phyloP scores from a whole-genome alignment of 768 basidiomycete genomes.

The Gymnopilus junonius region DNA sequence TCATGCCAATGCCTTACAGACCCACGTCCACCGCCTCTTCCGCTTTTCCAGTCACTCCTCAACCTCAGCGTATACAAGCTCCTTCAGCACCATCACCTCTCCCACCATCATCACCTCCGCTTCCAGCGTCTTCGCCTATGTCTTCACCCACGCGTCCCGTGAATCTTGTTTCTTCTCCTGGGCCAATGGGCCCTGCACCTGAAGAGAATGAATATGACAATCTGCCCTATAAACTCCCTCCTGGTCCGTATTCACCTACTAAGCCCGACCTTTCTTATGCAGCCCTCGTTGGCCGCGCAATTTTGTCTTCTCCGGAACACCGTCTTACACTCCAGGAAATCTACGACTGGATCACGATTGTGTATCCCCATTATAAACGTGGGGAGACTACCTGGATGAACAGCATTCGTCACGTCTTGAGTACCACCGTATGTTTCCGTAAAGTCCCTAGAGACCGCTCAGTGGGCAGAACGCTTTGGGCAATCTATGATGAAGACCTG shows the following conservation, averaged over 20 bases:
- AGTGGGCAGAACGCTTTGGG: conserved; percentile 86
- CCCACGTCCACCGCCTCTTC: conserved; percentile 32
- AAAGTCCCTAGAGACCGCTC: conserved; percentile 80
- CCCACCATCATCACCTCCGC: conserved; percentile 64
- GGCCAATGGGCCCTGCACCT: conserved; percentile 71
- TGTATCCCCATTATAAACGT: conserved; percentile 92
- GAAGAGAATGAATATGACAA: conserved; percentile 67
- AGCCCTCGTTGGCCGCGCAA: conserved; percentile 93
- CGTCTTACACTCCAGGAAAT: conserved; percentile 94
- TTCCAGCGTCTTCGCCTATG: conserved; percentile 55
- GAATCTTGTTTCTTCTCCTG: conserved; percentile 85
- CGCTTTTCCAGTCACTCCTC: conserved; percentile 54
- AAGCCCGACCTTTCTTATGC: conserved; percentile 94
- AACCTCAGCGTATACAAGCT: conserved; percentile 42
- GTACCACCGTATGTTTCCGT: conserved; percentile 89
- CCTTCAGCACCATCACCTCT: conserved; percentile 47
- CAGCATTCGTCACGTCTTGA: conserved; percentile 95
- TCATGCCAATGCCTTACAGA: conserved; percentile 38
- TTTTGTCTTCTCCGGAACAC: conserved; percentile 82
- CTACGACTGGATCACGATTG: conserved; percentile 93
- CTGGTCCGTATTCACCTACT: conserved; percentile 77
- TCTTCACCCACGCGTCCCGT: conserved; percentile 66
- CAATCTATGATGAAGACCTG: conserved; percentile 81
- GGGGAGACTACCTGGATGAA: conserved; percentile 98
- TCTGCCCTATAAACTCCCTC: conserved; percentile 78